Conservation (phyloP, 768 basidiomycete species). For the Rhodotorula babjevae region DNA sequence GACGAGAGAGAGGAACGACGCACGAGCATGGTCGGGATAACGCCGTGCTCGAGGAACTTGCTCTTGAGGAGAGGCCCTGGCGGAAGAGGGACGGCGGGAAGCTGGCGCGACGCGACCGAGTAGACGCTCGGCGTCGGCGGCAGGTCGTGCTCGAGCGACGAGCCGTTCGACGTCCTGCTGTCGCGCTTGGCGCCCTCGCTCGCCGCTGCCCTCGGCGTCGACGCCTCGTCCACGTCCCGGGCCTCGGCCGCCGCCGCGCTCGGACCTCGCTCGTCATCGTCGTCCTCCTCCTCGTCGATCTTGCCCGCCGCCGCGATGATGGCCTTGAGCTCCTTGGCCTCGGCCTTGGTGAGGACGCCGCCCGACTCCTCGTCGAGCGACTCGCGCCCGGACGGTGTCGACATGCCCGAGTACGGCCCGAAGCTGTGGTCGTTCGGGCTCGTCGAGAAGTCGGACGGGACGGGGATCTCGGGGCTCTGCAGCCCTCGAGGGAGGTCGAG, state of each 20-base stretch:
- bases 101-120: constrained; percentile 23
- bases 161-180: constrained; percentile 4
- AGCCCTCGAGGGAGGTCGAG: background rate
- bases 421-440: background rate
- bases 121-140: constrained; percentile 23
- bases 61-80: constrained; percentile 74
- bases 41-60: constrained; percentile 66
- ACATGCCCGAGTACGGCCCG: constrained; percentile 8
- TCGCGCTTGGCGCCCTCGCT: background rate
- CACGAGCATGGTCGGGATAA: constrained; percentile 73
- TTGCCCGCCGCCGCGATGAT: constrained; percentile 36
- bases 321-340: constrained; percentile 19
- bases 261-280: too few relatives aligned
- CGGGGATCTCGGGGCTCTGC: constrained; percentile 8
- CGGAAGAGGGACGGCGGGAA: constrained; percentile 33
- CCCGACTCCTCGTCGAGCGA: constrained; percentile 33
- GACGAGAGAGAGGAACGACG: constrained; percentile 40
- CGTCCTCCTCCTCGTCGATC: background rate
- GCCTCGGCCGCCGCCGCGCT: too few relatives aligned
- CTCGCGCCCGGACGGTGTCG: constrained; percentile 21
- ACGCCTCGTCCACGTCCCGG: background rate
- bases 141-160: constrained; percentile 14
- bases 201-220: background rate
- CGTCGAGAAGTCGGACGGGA: constrained; percentile 1
- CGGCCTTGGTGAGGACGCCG: constrained; percentile 22